Evolutionary conservation across 345 rosid species (phyloP).

Genomic region (Crucihimalaya himalaica): DNA sequence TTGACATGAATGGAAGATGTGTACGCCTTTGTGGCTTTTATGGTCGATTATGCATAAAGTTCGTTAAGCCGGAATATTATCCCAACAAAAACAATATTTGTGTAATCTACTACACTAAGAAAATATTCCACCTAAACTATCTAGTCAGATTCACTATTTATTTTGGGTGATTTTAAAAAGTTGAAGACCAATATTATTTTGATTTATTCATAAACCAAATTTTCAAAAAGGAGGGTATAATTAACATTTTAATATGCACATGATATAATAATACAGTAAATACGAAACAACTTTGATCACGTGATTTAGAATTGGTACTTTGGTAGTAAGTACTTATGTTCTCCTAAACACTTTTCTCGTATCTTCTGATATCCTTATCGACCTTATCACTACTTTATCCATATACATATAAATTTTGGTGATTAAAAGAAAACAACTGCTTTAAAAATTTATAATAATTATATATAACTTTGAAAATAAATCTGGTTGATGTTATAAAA

Average conservation of each 20-base stretch:
- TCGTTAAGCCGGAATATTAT: no score
- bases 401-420: background rate
- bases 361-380: background rate
- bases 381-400: background rate
- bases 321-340: background rate
- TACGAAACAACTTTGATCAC: slow-evolving; percentile 11
- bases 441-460: background rate
- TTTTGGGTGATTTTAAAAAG: background rate
- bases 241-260: background rate
- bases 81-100: no score
- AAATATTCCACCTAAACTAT: no score
- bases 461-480: background rate
- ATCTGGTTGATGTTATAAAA: background rate
- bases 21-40: no score
- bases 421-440: background rate
- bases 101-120: no score
- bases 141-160: background rate
- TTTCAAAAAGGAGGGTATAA: background rate
- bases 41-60: no score
- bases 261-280: slow-evolving; percentile 15
- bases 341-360: background rate
- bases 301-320: background rate
- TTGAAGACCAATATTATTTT: background rate
- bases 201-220: background rate
- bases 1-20: no score